phyloP scores from a whole-genome alignment of 1,284 basidiomycete species.

The Ceratobasidium sp. region DNA sequence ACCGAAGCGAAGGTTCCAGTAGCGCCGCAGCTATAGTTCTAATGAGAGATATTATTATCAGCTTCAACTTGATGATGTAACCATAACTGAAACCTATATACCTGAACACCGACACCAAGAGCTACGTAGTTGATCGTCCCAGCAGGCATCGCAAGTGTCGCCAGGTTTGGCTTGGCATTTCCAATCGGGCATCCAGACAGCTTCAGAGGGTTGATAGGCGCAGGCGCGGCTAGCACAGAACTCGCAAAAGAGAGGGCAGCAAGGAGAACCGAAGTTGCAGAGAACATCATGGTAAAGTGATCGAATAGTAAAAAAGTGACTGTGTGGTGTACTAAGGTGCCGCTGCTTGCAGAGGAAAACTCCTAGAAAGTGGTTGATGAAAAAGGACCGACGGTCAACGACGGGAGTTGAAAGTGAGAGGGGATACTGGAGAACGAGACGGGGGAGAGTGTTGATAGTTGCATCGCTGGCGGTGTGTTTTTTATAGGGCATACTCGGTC shows the following conservation, averaged over 20 bases:
- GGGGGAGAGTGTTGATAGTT: background rate
- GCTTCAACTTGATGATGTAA: too few relatives aligned
- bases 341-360: constrained; percentile 34
- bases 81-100: too few relatives aligned
- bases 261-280: constrained; percentile 26
- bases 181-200: background rate
- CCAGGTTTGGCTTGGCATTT: constrained; percentile 3
- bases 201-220: background rate
- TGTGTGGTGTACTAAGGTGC: too few relatives aligned
- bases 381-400: constrained; percentile 37
- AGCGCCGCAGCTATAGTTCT: constrained; percentile 40
- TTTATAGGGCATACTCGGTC: background rate
- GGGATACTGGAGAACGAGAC: constrained; percentile 10
- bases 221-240: background rate
- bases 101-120: constrained; percentile 28
- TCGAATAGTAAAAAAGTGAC: constrained; percentile 1
- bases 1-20: constrained; percentile 22
- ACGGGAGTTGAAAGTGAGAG: background rate
- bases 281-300: constrained; percentile 14
- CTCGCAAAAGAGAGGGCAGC: background rate
- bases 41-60: too few relatives aligned
- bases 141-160: background rate
- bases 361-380: background rate
- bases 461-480: background rate
- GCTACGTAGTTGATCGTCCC: constrained; percentile 1